Evolutionary conservation across 2,329 filamentous ascomycete genomes (phyloP).

Genomic region (Hymenoscyphus infarciens): DNA sequence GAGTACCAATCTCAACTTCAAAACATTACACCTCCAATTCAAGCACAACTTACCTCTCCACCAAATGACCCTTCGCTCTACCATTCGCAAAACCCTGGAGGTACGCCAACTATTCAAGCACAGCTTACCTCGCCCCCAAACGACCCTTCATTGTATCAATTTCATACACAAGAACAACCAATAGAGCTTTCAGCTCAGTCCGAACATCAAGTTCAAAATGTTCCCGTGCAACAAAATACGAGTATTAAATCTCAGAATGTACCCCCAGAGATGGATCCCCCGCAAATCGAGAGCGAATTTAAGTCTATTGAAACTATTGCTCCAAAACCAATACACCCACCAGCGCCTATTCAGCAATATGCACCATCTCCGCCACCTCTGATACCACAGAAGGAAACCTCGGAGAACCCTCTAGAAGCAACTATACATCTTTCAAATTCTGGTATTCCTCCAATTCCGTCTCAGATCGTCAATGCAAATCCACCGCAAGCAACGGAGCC

Average conservation of each 20-base stretch:
- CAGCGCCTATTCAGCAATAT: slow-evolving; percentile 4
- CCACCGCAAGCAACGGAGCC: neutral
- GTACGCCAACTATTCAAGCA: neutral
- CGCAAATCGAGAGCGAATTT: slow-evolving; percentile 6
- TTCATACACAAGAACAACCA: neutral
- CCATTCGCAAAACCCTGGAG: neutral
- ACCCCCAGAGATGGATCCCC: neutral
- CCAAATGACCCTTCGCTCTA: slow-evolving; percentile 3
- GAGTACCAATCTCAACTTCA: neutral
- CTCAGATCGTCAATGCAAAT: neutral
- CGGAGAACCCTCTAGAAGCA: neutral
- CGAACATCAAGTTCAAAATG: neutral
- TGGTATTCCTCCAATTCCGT: neutral
- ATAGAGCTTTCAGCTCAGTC: slow-evolving; percentile 1
- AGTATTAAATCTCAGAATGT: neutral
- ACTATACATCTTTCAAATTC: neutral
- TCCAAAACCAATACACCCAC: slow-evolving; percentile 9
- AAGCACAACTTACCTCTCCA: neutral
- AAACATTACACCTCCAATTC: neutral
- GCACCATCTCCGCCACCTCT: neutral
- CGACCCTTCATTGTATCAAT: slow-evolving; percentile 5
- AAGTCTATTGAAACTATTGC: slow-evolving; percentile 7
- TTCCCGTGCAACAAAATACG: neutral
- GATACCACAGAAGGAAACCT: neutral
- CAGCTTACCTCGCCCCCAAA: neutral